Conservation (phyloP, 305 asterid species). For the Andrographis paniculata region DNA sequence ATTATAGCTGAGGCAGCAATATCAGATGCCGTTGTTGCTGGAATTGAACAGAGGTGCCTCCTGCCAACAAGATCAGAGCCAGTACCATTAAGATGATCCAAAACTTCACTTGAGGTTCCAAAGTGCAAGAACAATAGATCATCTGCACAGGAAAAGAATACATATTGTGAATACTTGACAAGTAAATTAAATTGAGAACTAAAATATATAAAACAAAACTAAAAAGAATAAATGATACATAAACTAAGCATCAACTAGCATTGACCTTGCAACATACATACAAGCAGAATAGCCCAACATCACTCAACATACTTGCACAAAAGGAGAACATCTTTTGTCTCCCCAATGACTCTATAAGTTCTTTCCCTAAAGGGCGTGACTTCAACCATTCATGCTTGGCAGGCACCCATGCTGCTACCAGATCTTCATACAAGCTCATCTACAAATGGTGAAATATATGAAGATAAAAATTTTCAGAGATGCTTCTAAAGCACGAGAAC, state of each 20-base stretch:
- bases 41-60: conserved; percentile 90
- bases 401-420: conserved; percentile 98
- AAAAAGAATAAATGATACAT: conserved; percentile 4
- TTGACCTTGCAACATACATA: conserved; percentile 36
- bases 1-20: conserved; percentile 86
- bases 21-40: conserved; percentile 84
- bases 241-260: conserved; percentile 16
- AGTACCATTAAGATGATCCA: conserved; percentile 82
- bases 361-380: conserved; percentile 66
- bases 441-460: conserved; percentile 34
- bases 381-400: conserved; percentile 86
- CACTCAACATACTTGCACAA: conserved; percentile 78
- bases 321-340: conserved; percentile 77
- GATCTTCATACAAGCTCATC: conserved; percentile 97
- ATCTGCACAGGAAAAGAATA: conserved; percentile 32
- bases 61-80: conserved; percentile 80
- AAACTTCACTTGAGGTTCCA: conserved; percentile 95
- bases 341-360: conserved; percentile 66
- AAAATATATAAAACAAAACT: too few relatives aligned
- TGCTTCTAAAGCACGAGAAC: conserved; percentile 16
- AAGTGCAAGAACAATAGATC: conserved; percentile 90
- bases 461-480: conserved; percentile 17
- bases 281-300: conserved; percentile 84
- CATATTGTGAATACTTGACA: conserved; percentile 11
- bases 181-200: neutral